A percentile compares a stretch with the other conserved stretches of the same genome.
Evolutionary conservation across 2,329 filamentous ascomycete genomes (phyloP).

Genomic region (Teratosphaeria zuluensis): DNA sequence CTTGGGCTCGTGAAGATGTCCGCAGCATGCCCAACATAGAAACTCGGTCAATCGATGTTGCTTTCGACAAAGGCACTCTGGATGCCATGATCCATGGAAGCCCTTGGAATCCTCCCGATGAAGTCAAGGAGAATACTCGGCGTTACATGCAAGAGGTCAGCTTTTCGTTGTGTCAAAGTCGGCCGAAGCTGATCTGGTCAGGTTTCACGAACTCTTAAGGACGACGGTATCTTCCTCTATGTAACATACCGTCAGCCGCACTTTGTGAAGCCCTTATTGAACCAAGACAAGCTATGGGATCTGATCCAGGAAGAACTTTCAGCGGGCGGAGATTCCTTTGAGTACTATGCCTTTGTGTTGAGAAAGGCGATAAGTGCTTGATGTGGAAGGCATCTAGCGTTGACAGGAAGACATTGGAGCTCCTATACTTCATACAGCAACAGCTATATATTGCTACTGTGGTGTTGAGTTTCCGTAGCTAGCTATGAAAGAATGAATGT

Average conservation of each 20-base stretch:
- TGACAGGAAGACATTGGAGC: no score
- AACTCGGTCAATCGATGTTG: conserved; percentile 40
- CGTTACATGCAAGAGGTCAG: conserved; percentile 8
- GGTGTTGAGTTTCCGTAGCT: no score
- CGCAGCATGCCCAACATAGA: conserved; percentile 32
- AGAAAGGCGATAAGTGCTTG: background rate
- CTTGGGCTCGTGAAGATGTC: conserved; percentile 44
- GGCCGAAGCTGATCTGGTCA: conserved; percentile 9
- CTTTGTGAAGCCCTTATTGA: conserved; percentile 39
- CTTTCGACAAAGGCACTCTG: conserved; percentile 35
- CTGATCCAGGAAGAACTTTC: background rate
- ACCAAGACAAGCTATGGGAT: conserved; percentile 1
- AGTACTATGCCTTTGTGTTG: conserved; percentile 4
- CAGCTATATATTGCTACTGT: no score
- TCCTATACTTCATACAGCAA: no score
- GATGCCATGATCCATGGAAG: conserved; percentile 13
- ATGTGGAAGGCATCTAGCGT: no score
- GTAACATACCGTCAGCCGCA: conserved; percentile 46
- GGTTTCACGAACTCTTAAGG: conserved; percentile 1
- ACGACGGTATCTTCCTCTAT: conserved; percentile 24
- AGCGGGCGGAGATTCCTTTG: background rate
- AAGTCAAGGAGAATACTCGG: conserved; percentile 14
- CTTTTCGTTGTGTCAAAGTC: background rate
- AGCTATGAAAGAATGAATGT: no score
- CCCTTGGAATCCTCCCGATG: conserved; percentile 8